A percentile compares a stretch with the other conserved stretches of the same genome.
Conservation (phyloP, 2,329 filamentous ascomycete species). For the Fusarium sp. region DNA sequence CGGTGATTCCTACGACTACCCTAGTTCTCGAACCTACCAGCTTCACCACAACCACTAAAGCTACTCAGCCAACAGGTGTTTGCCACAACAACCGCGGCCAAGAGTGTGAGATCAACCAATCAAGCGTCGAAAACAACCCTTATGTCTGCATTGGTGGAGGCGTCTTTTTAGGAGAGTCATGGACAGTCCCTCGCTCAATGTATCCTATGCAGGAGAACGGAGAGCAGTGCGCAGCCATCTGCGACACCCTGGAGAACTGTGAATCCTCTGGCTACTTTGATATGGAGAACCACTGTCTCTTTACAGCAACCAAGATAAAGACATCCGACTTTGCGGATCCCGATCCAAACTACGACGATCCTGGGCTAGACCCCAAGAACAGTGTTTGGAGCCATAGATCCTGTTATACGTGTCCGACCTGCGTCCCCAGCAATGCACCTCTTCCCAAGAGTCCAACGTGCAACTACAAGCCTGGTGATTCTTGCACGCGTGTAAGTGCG, state of each 20-base stretch:
- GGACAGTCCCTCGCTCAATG: background rate
- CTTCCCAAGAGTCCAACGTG: slow-evolving; percentile 2
- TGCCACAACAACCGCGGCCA: slow-evolving; percentile 9
- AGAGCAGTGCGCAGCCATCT: slow-evolving; percentile 16
- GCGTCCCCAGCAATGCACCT: background rate
- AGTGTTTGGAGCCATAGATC: slow-evolving; percentile 7
- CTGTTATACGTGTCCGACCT: slow-evolving; percentile 7
- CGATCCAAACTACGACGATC: background rate
- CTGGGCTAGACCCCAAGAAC: background rate
- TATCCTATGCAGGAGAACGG: slow-evolving; percentile 5
- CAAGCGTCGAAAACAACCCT: background rate
- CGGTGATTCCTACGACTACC: background rate
- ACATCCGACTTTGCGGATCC: background rate
- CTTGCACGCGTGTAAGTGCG: background rate
- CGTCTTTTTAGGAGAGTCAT: background rate
- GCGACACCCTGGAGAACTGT: background rate
- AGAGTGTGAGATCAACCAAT: background rate
- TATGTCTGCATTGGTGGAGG: slow-evolving; percentile 1
- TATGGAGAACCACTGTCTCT: slow-evolving; percentile 13
- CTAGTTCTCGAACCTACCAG: background rate
- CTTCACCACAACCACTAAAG: background rate
- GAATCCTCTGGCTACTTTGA: background rate
- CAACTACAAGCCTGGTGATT: background rate
- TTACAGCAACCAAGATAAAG: background rate
- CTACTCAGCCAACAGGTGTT: background rate